A percentile compares a stretch with the other conserved stretches of the same genome.
Conservation (phyloP, 2,329 filamentous ascomycete genomes). For the Ceratocystis huliohia region DNA sequence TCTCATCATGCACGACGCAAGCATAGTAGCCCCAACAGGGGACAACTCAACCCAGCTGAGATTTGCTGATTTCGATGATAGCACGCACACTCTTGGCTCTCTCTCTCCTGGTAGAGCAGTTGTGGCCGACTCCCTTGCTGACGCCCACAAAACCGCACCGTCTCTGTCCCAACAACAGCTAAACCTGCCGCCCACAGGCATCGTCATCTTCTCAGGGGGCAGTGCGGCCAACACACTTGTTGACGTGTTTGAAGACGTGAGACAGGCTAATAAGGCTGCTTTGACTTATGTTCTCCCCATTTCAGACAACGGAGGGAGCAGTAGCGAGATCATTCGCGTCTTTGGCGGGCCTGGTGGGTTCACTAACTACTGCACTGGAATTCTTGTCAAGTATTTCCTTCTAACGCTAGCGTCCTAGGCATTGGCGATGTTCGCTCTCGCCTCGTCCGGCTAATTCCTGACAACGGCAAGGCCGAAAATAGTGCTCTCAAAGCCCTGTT, state of each 20-base stretch:
- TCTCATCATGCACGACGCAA: background rate
- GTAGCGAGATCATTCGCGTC: conserved; percentile 83
- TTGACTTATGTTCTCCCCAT: conserved; percentile 87
- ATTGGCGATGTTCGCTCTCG: conserved; percentile 41
- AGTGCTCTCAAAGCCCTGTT: conserved; percentile 70
- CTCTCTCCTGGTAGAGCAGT: background rate
- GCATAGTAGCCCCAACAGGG: background rate
- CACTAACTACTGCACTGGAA: background rate
- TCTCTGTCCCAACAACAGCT: background rate
- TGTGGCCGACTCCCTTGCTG: background rate
- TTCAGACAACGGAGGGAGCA: conserved; percentile 89
- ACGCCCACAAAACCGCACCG: background rate
- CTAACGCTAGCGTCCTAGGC: conserved; percentile 38
- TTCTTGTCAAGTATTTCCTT: background rate
- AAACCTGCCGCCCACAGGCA: conserved; percentile 33
- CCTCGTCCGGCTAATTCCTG: conserved; percentile 77
- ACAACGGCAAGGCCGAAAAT: conserved; percentile 48
- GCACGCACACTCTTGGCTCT: background rate
- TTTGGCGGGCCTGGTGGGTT: conserved; percentile 75
- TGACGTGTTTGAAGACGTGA: conserved; percentile 65
- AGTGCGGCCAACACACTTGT: conserved; percentile 92
- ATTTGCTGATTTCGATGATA: background rate
- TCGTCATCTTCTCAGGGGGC: conserved; percentile 82
- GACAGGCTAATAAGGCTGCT: conserved; percentile 50
- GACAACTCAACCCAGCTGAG: background rate